Evolutionary conservation across 371 early-diverging fungal species (phyloP), one percentile per base, ranked within the genome.

Genomic region (Nematocida sp.): DNA sequence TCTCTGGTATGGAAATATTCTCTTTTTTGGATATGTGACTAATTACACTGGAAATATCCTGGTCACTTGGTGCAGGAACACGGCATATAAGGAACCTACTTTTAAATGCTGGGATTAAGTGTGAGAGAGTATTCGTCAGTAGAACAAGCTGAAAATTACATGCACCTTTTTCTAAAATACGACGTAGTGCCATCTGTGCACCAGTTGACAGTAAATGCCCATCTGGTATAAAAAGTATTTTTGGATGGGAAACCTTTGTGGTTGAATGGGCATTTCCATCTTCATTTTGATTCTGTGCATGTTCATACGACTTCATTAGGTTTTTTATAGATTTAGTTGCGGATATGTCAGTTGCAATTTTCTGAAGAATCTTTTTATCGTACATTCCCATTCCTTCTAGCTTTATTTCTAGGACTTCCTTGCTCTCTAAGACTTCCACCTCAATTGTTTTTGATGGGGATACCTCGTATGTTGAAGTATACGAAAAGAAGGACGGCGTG

Each of bases 151-250:
- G 91, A 83, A 97, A 89, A 84, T 93, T 94, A 25, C 86, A 80
- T 87, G 92, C 94, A 87, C 98, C 97, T 86, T 94, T 94, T 88
- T 99, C 99, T 94, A 99, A 96, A 2, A 98, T 98, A 40, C 98
- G 90, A 81, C 99, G 91, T 66, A 99, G 90, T 18, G 94, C 98
- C 47, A 94, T 93, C 89, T 98, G 99, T 7, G 98, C 98, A 73
- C 95, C 94, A 72, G 91, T 89, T 13, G 92, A 90, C 66, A 99
- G 89, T 66, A 89, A 85, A 83, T 98, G 97, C 1, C 98, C 98
- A 85, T 97, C 94, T 84, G 94, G 92, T 82, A 99, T 91, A 54
- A 97, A 91, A 11, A 97, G 92, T 15, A 96, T 92, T 92, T 88
- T 62, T 11, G 84, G 42, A 6, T 40, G 33, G 1, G 6, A 67